Evolutionary conservation across 495 filamentous ascomycete genomes (phyloP).

Genomic region (Cercophora sp.): DNA sequence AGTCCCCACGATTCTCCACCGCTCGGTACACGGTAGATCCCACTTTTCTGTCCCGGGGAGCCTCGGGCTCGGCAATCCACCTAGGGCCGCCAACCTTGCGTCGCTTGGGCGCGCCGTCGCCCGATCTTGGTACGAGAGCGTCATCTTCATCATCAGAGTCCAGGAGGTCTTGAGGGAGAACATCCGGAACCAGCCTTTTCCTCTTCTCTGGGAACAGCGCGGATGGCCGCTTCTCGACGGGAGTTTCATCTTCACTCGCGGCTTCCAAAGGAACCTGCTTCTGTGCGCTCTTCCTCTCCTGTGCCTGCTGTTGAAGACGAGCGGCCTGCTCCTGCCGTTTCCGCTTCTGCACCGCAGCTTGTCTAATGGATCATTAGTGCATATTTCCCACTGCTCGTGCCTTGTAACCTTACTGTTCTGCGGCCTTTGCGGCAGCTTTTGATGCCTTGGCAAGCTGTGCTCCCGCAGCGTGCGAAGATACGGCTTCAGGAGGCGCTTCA

Average conservation of each 20-base stretch:
- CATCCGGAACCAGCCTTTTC: constrained; percentile 32
- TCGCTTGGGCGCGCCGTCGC: constrained; percentile 28
- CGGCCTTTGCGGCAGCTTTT: constrained; percentile 36
- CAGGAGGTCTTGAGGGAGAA: constrained; percentile 44
- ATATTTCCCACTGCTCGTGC: not conserved
- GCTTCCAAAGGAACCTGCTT: constrained; percentile 8
- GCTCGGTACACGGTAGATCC: constrained; percentile 44
- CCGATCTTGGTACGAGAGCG: constrained; percentile 17
- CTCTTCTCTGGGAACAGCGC: constrained; percentile 17
- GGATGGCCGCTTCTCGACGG: constrained; percentile 9
- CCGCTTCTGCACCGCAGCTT: constrained; percentile 38
- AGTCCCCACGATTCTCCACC: constrained; percentile 25
- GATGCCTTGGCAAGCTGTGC: constrained; percentile 32
- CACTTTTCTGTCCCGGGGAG: constrained; percentile 32
- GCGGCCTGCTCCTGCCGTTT: constrained; percentile 45
- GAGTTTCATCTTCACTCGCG: constrained; percentile 18
- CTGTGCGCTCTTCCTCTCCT: constrained; percentile 32
- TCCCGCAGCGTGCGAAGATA: constrained; percentile 38
- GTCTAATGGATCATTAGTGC: constrained; percentile 25
- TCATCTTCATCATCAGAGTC: constrained; percentile 42
- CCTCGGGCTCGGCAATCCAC: constrained; percentile 25
- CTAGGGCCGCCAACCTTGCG: constrained; percentile 30
- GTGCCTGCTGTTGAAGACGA: constrained; percentile 43
- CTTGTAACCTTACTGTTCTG: constrained; percentile 32
- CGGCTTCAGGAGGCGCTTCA: constrained; percentile 43